Evolutionary conservation across 23 red algal species (phyloP).

Genomic region (Agarophyton chilense): DNA sequence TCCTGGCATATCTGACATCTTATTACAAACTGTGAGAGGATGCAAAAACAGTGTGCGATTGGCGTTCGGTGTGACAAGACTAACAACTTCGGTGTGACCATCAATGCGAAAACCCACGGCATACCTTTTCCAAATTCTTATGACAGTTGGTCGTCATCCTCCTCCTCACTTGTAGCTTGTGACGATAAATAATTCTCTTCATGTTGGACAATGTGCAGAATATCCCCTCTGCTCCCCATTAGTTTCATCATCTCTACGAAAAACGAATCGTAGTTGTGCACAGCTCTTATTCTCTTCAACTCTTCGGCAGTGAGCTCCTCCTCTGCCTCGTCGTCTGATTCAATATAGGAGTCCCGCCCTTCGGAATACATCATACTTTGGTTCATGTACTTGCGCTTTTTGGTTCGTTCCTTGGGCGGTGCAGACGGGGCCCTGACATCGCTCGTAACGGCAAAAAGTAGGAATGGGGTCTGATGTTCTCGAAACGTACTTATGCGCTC

Average conservation of each 20-base stretch:
- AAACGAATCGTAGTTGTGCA: slow-evolving; percentile 64
- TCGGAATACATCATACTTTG: neutral
- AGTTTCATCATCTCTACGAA: slow-evolving; percentile 72
- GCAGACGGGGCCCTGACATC: neutral
- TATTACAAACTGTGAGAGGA: no score
- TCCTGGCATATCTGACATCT: no score
- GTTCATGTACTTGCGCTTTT: neutral
- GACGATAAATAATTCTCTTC: slow-evolving; percentile 7
- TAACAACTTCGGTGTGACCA: no score
- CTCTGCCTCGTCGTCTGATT: slow-evolving; percentile 29
- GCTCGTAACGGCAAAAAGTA: slow-evolving; percentile 30
- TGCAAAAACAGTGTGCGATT: no score
- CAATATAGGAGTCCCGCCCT: neutral
- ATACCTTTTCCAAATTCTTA: neutral
- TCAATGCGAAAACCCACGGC: neutral
- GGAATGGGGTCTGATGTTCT: slow-evolving; percentile 52
- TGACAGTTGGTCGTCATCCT: slow-evolving; percentile 12
- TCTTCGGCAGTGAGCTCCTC: slow-evolving; percentile 29
- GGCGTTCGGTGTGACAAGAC: no score
- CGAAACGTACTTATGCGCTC: slow-evolving; percentile 23
- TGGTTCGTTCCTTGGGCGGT: neutral
- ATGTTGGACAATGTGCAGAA: slow-evolving; percentile 24
- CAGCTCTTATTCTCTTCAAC: slow-evolving; percentile 42
- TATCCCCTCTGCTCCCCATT: slow-evolving; percentile 56
- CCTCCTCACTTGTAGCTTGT: slow-evolving; percentile 4